Evolutionary conservation across 2,329 filamentous ascomycete species (phyloP).

Genomic region (Ceratocystis smalleyi): DNA sequence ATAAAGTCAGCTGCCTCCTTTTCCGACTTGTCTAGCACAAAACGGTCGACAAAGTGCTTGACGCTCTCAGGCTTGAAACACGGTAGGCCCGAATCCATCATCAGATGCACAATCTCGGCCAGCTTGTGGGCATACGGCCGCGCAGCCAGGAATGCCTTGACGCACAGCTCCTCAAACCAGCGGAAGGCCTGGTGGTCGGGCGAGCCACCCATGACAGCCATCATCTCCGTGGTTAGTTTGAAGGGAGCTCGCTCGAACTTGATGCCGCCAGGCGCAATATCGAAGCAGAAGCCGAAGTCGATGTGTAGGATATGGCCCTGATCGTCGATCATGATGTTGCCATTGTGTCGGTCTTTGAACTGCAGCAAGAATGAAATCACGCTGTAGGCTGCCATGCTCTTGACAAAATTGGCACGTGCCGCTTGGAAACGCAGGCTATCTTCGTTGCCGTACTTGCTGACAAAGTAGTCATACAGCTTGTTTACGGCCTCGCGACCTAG

Average conservation of each 20-base stretch:
- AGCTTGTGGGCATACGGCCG: slow-evolving; percentile 80
- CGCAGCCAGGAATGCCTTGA: slow-evolving; percentile 86
- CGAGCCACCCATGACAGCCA: slow-evolving; percentile 92
- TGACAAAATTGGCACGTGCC: slow-evolving; percentile 92
- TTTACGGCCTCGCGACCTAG: slow-evolving; percentile 95
- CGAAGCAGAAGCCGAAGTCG: slow-evolving; percentile 98
- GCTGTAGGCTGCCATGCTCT: slow-evolving; percentile 97
- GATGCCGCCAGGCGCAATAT: slow-evolving; percentile 91
- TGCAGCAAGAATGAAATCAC: slow-evolving; percentile 93
- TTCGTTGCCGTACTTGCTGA: slow-evolving; percentile 93
- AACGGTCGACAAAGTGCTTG: slow-evolving; percentile 78
- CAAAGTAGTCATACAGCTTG: slow-evolving; percentile 94
- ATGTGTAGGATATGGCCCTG: slow-evolving; percentile 96
- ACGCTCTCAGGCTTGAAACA: slow-evolving; percentile 97
- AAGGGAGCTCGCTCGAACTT: slow-evolving; percentile 97
- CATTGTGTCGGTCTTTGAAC: slow-evolving; percentile 98
- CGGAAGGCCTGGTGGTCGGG: slow-evolving; percentile 75
- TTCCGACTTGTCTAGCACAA: slow-evolving; percentile 83
- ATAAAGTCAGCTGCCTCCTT: slow-evolving; percentile 91
- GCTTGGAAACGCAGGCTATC: slow-evolving; percentile 90
- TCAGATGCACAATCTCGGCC: slow-evolving; percentile 74
- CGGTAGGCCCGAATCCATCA: slow-evolving; percentile 90
- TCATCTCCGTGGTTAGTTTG: slow-evolving; percentile 94
- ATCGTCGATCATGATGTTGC: slow-evolving; percentile 99
- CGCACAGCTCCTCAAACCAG: slow-evolving; percentile 90